Conservation (phyloP, 257 asterid genomes). For the Scutellaria baicalensis region DNA sequence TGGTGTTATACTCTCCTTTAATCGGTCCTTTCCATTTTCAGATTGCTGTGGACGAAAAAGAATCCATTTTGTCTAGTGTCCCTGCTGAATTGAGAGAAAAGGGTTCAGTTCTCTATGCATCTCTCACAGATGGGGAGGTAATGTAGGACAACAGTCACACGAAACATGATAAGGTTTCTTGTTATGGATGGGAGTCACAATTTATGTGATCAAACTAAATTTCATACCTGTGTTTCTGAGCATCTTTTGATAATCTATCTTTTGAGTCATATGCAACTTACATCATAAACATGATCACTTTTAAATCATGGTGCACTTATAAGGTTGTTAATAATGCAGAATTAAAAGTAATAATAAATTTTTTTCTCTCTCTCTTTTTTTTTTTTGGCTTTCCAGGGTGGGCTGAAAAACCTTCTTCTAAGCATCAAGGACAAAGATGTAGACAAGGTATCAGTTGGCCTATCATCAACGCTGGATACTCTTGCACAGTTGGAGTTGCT, state of each 20-base stretch:
- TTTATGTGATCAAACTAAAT: not conserved
- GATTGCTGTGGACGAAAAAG: constrained; percentile 79
- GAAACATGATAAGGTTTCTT: not conserved
- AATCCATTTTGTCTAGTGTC: constrained; percentile 66
- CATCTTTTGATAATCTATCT: not conserved
- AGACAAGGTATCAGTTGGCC: constrained; percentile 75
- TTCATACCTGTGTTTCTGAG: not conserved
- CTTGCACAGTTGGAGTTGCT: constrained; percentile 86
- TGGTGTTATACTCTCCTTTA: not conserved
- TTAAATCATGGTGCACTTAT: not conserved
- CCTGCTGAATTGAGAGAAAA: constrained; percentile 66
- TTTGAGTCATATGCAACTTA: not conserved
- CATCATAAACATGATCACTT: not conserved
- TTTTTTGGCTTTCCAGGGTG: constrained; percentile 49
- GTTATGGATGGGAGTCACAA: not conserved
- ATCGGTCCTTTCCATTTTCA: constrained; percentile 23
- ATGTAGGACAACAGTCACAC: constrained; percentile 7
- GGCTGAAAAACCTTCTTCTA: constrained; percentile 68
- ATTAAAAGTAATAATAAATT: not conserved
- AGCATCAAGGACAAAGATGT: constrained; percentile 73
- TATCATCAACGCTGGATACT: constrained; percentile 75
- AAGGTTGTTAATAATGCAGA: not conserved
- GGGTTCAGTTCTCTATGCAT: constrained; percentile 72
- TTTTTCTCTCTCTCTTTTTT: no score
- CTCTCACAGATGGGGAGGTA: constrained; percentile 92